Percentiles rank a stretch among this genome's conserved stretches.
Evolutionary conservation across 2,329 filamentous ascomycete species (phyloP).

Genomic region (Fusarium napiforme): DNA sequence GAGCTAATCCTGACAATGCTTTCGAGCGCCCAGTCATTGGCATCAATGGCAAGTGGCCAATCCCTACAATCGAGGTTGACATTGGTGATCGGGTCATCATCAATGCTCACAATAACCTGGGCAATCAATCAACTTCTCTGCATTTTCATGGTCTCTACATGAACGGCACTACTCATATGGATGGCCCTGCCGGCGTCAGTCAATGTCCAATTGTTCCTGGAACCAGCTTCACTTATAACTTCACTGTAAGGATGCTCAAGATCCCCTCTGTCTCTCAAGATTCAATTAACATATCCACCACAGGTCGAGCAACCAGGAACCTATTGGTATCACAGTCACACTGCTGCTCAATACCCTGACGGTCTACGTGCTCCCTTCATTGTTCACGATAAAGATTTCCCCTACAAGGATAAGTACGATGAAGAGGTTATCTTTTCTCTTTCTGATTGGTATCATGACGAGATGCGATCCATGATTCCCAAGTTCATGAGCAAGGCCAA

Average conservation of each 20-base stretch:
- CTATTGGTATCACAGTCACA: slow-evolving; percentile 84
- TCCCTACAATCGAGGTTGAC: slow-evolving; percentile 71
- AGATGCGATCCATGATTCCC: slow-evolving; percentile 59
- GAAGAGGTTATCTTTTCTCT: slow-evolving; percentile 73
- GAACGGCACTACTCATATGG: slow-evolving; percentile 75
- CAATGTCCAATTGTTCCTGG: slow-evolving; percentile 76
- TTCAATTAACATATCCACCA: background rate
- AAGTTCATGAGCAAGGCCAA: slow-evolving; percentile 65
- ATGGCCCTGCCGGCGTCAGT: slow-evolving; percentile 73
- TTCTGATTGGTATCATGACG: slow-evolving; percentile 77
- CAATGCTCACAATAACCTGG: slow-evolving; percentile 68
- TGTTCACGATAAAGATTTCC: slow-evolving; percentile 70
- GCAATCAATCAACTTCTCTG: slow-evolving; percentile 71
- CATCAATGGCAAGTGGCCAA: slow-evolving; percentile 81
- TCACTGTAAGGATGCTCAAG: slow-evolving; percentile 61
- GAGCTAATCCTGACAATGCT: slow-evolving; percentile 74
- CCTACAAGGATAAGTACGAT: slow-evolving; percentile 67
- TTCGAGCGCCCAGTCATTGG: slow-evolving; percentile 74
- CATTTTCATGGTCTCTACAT: slow-evolving; percentile 79
- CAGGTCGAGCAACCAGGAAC: slow-evolving; percentile 74
- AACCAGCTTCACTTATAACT: slow-evolving; percentile 73
- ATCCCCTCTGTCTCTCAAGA: background rate
- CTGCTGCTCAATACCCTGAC: slow-evolving; percentile 75
- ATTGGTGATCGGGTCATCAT: slow-evolving; percentile 71
- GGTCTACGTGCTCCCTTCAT: slow-evolving; percentile 73